These are phyloP conservation scores for Heliocybe sulcata DNA, from an alignment of 1,284 basidiomycete genomes.

Conservation along the genomic window DNA sequence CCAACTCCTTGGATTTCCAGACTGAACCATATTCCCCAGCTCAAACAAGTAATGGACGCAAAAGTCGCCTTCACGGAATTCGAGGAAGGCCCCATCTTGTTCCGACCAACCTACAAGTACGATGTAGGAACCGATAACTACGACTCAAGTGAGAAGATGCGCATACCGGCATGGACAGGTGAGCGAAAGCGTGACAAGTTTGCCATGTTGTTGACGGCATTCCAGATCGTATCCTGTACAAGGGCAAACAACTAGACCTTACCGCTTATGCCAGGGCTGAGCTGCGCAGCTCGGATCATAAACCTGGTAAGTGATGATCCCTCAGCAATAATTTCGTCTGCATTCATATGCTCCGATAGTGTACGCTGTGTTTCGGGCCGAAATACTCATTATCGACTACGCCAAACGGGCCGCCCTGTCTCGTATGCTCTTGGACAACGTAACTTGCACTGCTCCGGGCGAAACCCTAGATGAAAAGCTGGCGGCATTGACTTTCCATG, in stretches of 20 bases:
- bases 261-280: slow-evolving; percentile 71
- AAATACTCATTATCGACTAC: slow-evolving; percentile 75
- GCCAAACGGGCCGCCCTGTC: slow-evolving; percentile 67
- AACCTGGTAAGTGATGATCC: slow-evolving; percentile 55
- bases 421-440: slow-evolving; percentile 58
- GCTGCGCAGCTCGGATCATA: slow-evolving; percentile 87
- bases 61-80: slow-evolving; percentile 78
- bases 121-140: slow-evolving; percentile 82
- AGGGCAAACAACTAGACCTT: slow-evolving; percentile 61
- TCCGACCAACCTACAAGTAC: slow-evolving; percentile 88
- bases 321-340: background rate
- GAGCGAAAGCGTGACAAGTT: slow-evolving; percentile 11
- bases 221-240: slow-evolving; percentile 86
- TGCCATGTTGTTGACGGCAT: background rate
- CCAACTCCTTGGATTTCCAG: background rate
- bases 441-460: slow-evolving; percentile 49
- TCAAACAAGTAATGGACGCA: slow-evolving; percentile 64
- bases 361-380: slow-evolving; percentile 75
- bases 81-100: slow-evolving; percentile 82
- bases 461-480: slow-evolving; percentile 71
- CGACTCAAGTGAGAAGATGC: slow-evolving; percentile 94
- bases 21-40: slow-evolving; percentile 29
- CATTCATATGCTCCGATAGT: slow-evolving; percentile 38
- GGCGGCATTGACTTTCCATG: slow-evolving; percentile 30
- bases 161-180: slow-evolving; percentile 98